Percentiles rank a stretch among this genome's conserved stretches.
Evolutionary conservation across 331 rosid species (phyloP).

Genomic region (Acacia pycnantha): DNA sequence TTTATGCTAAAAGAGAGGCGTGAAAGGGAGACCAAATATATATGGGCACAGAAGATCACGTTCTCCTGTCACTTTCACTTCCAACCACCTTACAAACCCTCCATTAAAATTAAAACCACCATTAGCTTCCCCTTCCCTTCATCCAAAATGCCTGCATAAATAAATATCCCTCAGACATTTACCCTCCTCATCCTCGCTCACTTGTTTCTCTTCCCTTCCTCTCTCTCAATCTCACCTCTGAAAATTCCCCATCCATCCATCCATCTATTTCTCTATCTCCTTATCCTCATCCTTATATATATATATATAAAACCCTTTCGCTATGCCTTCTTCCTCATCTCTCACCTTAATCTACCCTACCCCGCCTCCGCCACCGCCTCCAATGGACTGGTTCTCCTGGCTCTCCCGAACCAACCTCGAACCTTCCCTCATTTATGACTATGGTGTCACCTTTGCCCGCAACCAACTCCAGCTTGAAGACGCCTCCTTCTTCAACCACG

Average conservation of each 20-base stretch:
- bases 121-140: neutral
- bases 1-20: neutral
- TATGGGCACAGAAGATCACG: neutral
- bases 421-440: slow-evolving; percentile 62
- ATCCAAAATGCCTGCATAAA: slow-evolving; percentile 12
- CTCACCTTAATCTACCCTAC: slow-evolving; percentile 27
- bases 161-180: slow-evolving; percentile 15
- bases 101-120: slow-evolving; percentile 1
- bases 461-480: slow-evolving; percentile 72
- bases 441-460: slow-evolving; percentile 69
- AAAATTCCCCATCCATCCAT: neutral
- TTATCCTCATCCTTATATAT: slow-evolving; percentile 28
- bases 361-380: neutral
- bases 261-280: neutral
- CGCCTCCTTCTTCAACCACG: slow-evolving; percentile 69
- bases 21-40: neutral
- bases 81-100: slow-evolving; percentile 57
- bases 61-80: neutral
- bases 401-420: slow-evolving; percentile 71
- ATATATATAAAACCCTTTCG: neutral
- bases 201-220: neutral
- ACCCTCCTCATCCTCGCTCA: slow-evolving; percentile 37
- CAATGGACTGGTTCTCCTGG: slow-evolving; percentile 99
- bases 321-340: slow-evolving; percentile 37
- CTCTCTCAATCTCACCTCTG: neutral